A percentile compares a stretch with the other conserved stretches of the same genome.
Conservation (phyloP, 2,329 filamentous ascomycete genomes). For the Aureobasidium sp. region DNA sequence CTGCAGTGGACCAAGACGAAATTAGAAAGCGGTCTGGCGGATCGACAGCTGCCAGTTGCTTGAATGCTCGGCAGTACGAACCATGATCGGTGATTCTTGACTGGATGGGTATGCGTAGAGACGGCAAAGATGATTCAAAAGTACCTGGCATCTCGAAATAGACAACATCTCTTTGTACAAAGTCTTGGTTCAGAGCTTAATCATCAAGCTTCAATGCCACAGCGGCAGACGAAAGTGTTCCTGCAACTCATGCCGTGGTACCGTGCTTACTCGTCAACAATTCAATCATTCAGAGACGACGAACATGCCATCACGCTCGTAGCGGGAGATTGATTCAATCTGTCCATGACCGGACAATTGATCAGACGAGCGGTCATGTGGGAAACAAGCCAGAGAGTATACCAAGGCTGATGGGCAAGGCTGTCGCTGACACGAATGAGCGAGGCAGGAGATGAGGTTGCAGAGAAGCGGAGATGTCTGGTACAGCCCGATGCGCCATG, state of each 20-base stretch:
- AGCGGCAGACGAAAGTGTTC: background rate
- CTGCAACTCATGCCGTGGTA: background rate
- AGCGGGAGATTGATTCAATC: background rate
- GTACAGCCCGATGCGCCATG: background rate
- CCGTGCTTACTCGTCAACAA: background rate
- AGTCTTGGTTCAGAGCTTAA: background rate
- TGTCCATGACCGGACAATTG: background rate
- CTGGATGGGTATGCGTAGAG: background rate
- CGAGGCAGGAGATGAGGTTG: conserved; percentile 1
- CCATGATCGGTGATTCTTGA: background rate
- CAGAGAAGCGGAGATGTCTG: background rate
- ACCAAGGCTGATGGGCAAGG: background rate
- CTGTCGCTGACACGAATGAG: background rate
- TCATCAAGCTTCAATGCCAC: background rate
- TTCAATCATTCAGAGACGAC: background rate
- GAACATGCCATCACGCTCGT: background rate
- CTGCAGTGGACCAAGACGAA: background rate
- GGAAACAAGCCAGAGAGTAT: background rate
- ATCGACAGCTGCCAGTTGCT: background rate
- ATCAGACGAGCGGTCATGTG: background rate
- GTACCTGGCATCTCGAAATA: background rate
- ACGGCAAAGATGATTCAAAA: background rate
- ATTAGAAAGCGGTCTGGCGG: background rate
- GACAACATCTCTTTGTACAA: background rate
- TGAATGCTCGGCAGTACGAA: background rate